Conservation (phyloP, 2,329 filamentous ascomycete species). For the Aspergillus fumigatiaffinis region DNA sequence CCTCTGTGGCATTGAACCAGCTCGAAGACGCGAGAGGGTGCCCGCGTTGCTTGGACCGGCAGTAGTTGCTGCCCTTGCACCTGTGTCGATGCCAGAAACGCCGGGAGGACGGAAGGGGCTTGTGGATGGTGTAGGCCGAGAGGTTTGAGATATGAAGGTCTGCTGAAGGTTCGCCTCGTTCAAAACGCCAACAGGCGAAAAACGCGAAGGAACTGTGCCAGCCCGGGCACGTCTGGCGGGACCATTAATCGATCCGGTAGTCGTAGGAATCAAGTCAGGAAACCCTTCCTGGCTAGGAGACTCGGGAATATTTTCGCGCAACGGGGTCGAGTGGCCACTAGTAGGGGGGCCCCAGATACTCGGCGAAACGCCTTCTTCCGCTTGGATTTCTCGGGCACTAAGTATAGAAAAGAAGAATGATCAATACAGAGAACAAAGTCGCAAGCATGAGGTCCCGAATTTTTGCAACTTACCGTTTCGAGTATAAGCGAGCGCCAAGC, state of each 20-base stretch:
- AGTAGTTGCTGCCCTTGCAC: constrained; percentile 35
- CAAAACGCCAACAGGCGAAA: constrained; percentile 70
- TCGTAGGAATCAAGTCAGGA: constrained; percentile 75
- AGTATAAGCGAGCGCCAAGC: constrained; percentile 73
- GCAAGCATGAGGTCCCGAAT: not conserved
- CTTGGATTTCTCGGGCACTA: constrained; percentile 93
- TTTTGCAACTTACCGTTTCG: constrained; percentile 70
- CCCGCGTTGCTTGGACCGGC: constrained; percentile 61
- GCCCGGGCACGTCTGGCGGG: constrained; percentile 78
- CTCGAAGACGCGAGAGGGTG: constrained; percentile 77
- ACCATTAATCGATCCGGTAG: constrained; percentile 60
- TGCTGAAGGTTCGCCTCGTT: constrained; percentile 55
- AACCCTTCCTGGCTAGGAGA: constrained; percentile 90
- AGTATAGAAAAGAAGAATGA: constrained; percentile 2
- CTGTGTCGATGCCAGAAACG: constrained; percentile 38
- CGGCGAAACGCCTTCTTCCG: constrained; percentile 81
- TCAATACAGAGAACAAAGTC: constrained; percentile 5
- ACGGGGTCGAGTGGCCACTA: constrained; percentile 90
- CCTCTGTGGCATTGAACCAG: constrained; percentile 90
- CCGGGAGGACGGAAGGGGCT: constrained; percentile 74
- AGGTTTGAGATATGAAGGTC: constrained; percentile 67
- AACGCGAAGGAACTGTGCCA: constrained; percentile 92
- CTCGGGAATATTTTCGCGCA: constrained; percentile 96
- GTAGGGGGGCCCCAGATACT: constrained; percentile 90
- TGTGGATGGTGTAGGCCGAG: constrained; percentile 78